phyloP scores from a whole-genome alignment of 2,329 filamentous ascomycete species.

The Talaromyces sp. region DNA sequence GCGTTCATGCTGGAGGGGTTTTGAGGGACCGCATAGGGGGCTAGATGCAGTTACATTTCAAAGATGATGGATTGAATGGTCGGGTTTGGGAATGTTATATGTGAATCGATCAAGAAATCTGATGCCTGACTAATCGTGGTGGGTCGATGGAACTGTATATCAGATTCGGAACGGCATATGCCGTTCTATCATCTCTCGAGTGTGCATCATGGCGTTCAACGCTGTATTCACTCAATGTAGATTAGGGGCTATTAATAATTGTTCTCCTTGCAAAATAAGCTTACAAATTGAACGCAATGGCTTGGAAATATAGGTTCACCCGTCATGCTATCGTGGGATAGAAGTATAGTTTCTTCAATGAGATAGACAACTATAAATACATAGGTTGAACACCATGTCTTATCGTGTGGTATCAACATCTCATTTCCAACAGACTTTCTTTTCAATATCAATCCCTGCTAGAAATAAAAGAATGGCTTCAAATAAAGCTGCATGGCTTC shows the following conservation, averaged over 20 bases:
- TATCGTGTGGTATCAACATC: neutral
- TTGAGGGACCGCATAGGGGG: neutral
- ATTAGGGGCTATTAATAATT: neutral
- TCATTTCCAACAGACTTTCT: neutral
- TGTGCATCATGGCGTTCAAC: neutral
- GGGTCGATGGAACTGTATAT: neutral
- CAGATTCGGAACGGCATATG: conserved; percentile 9
- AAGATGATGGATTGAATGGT: neutral
- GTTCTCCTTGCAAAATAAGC: neutral
- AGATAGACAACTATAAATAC: neutral
- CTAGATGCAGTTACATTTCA: neutral
- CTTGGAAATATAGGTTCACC: neutral
- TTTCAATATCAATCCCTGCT: neutral
- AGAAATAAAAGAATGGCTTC: neutral
- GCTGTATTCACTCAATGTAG: neutral
- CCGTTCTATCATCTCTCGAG: neutral
- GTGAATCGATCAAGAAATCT: neutral
- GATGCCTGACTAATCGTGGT: neutral
- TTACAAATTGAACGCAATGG: neutral
- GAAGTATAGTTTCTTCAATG: neutral
- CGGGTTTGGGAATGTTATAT: conserved; percentile 3
- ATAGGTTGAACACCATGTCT: neutral
- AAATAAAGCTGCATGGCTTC: conserved; percentile 18
- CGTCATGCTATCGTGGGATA: neutral
- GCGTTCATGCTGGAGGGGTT: neutral